Percentiles rank a stretch among this genome's conserved stretches.
Evolutionary conservation across 31 red algal species (phyloP).

Genomic region (Endocladia muricata): DNA sequence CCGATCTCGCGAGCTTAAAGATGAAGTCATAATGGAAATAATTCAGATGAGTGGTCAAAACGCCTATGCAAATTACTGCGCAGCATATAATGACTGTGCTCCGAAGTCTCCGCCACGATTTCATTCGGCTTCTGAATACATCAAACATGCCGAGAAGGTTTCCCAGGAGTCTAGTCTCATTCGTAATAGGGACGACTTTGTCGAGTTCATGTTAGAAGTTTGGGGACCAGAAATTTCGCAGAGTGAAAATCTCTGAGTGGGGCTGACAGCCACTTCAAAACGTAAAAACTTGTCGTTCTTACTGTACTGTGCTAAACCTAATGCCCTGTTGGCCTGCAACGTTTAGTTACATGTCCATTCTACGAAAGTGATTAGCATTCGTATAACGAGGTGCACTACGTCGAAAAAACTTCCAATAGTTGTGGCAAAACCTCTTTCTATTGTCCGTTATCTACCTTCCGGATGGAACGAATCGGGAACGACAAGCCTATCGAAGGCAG

Average conservation of each 20-base stretch:
- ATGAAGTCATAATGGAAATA: constrained; percentile 23
- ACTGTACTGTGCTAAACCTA: no score
- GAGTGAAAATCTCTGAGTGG: neutral
- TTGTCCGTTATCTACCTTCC: neutral
- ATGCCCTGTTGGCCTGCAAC: no score
- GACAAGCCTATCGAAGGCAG: neutral
- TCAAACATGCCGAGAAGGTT: neutral
- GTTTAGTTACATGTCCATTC: neutral
- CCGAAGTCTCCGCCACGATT: neutral
- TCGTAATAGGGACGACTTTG: neutral
- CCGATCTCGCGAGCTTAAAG: neutral
- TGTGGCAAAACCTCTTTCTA: neutral
- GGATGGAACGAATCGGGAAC: neutral
- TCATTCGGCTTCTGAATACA: neutral
- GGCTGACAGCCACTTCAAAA: neutral
- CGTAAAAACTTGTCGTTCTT: neutral
- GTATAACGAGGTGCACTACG: neutral
- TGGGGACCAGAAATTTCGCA: neutral
- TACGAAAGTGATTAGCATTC: neutral
- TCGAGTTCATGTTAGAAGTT: neutral
- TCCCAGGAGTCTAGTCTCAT: neutral
- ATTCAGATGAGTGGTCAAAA: constrained; percentile 15
- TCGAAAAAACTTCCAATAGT: neutral
- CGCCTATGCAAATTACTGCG: constrained; percentile 20
- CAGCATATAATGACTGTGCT: constrained; percentile 28